Percentiles rank a stretch among this genome's conserved stretches.
Evolutionary conservation across 2,329 filamentous ascomycete species (phyloP).

Genomic region (Bisporella sp.): DNA sequence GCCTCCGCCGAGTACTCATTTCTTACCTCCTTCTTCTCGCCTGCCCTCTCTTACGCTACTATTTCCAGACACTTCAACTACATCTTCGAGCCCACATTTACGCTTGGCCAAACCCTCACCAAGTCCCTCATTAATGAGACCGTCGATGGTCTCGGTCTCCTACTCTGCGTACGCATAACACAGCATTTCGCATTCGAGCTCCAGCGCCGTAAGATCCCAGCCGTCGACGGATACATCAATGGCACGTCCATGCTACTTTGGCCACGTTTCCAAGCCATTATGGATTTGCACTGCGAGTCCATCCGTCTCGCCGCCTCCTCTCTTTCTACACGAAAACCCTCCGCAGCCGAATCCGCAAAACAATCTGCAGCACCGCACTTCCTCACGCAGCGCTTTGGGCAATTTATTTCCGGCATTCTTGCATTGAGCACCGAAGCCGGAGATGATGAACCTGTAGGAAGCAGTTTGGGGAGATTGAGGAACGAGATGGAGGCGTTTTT

Average conservation of each 20-base stretch:
- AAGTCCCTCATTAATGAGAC: slow-evolving; percentile 70
- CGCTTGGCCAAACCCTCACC: slow-evolving; percentile 71
- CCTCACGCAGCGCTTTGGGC: slow-evolving; percentile 90
- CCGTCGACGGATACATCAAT: slow-evolving; percentile 87
- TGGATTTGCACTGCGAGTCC: slow-evolving; percentile 88
- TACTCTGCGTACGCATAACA: slow-evolving; percentile 89
- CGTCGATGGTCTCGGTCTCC: slow-evolving; percentile 76
- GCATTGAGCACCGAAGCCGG: slow-evolving; percentile 81
- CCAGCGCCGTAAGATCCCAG: slow-evolving; percentile 83
- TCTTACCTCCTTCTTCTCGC: slow-evolving; percentile 80
- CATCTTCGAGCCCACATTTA: slow-evolving; percentile 84
- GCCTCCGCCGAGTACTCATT: slow-evolving; percentile 93
- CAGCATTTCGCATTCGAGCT: slow-evolving; percentile 92
- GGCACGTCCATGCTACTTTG: slow-evolving; percentile 92
- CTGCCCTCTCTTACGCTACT: slow-evolving; percentile 64
- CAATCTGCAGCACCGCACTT: slow-evolving; percentile 81
- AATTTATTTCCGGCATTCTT: slow-evolving; percentile 80
- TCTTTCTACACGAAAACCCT: slow-evolving; percentile 36
- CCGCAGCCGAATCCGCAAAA: slow-evolving; percentile 46
- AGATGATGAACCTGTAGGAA: slow-evolving; percentile 86
- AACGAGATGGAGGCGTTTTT: slow-evolving; percentile 81
- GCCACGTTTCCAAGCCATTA: slow-evolving; percentile 90
- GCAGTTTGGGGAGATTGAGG: slow-evolving; percentile 69
- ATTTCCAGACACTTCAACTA: slow-evolving; percentile 80
- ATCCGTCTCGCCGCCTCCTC: slow-evolving; percentile 56